Evolutionary conservation across 2,329 filamentous ascomycete genomes (phyloP), one percentile per base, ranked within the genome.

Genomic region (Ceratocystis diversiconidia): DNA sequence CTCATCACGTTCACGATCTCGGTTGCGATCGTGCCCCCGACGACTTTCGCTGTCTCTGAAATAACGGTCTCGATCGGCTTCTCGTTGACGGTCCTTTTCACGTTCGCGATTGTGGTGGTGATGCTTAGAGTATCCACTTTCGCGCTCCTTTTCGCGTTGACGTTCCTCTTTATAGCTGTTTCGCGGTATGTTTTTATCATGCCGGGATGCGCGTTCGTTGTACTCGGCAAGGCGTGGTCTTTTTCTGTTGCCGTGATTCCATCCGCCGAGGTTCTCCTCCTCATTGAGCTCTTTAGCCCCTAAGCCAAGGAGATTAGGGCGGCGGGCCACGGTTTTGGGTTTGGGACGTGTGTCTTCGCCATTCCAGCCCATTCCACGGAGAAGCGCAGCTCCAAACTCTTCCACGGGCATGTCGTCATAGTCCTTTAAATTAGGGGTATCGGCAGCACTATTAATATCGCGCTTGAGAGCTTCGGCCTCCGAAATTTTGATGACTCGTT

Each of bases 291-390:
- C 85, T 72, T 92, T 96, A 10, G 92, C 92, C 2, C 92, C 94
- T 6, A 97, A 86, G 0, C 94, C 94, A 8, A 97, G 79, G 65
- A 95, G 81, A 67, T 90, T 90, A 17, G 90, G 87, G 62, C 92
- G 83, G 63, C 85, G 81, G 72, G 88, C 86, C 68, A 84, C 86
- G 44, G 85, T 79, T 69, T 88, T 88, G 5, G 76, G 74, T 59
- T 75, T 79, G 2, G 78, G 74, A 1, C 79, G 80, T 60, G 79
- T 76, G 68, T 80, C 78, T 65, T 85, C 82, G 74, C 76, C 87
- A 78, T 96, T 91, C 92, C 92, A 96, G 7, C 94, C 94, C 89
- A 97, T 96, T 8, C 92, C 91, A 41, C 92, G 85, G 44, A 99
- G 80, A 69, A 97, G 80, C 0, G 92, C 91, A 19, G 91, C 88